phyloP scores from a whole-genome alignment of 768 basidiomycete genomes.

The Mycena latifolia region DNA sequence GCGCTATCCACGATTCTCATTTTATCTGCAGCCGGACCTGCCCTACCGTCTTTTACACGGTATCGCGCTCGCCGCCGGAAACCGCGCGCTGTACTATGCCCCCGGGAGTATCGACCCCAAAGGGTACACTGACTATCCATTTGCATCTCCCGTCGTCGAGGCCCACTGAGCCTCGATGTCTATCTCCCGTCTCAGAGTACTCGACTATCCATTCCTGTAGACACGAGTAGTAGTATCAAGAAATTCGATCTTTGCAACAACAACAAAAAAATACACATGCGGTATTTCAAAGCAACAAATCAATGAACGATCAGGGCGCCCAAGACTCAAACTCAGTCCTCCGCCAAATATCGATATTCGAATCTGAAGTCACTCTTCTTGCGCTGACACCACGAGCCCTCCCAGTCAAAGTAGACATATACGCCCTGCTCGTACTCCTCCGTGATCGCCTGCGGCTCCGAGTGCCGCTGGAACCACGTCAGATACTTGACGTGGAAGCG shows the following conservation, averaged over 20 bases:
- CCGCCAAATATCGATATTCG: conserved; percentile 94
- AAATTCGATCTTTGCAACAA: background rate
- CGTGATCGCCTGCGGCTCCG: conserved; percentile 97
- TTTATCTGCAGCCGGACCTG: too few relatives aligned
- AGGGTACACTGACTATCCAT: too few relatives aligned
- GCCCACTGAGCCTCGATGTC: too few relatives aligned
- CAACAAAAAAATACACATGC: conserved; percentile 14
- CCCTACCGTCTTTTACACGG: too few relatives aligned
- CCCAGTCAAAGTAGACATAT: conserved; percentile 99
- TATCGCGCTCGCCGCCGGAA: conserved; percentile 28
- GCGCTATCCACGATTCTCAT: too few relatives aligned
- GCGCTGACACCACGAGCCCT: conserved; percentile 97
- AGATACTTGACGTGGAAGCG: conserved; percentile 99
- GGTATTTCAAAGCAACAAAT: background rate
- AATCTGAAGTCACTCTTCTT: conserved; percentile 99
- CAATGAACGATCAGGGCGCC: too few relatives aligned
- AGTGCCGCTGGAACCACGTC: conserved; percentile 99
- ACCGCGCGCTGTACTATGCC: conserved; percentile 44
- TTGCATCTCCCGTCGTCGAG: too few relatives aligned
- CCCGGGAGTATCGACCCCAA: conserved; percentile 16
- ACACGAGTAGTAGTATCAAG: background rate
- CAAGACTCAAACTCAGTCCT: conserved; percentile 71
- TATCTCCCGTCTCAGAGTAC: too few relatives aligned
- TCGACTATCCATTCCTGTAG: too few relatives aligned
- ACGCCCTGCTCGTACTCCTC: conserved; percentile 99